Evolutionary conservation across 2,329 filamentous ascomycete species (phyloP).

Genomic region (Phyllosticta citriasiana): DNA sequence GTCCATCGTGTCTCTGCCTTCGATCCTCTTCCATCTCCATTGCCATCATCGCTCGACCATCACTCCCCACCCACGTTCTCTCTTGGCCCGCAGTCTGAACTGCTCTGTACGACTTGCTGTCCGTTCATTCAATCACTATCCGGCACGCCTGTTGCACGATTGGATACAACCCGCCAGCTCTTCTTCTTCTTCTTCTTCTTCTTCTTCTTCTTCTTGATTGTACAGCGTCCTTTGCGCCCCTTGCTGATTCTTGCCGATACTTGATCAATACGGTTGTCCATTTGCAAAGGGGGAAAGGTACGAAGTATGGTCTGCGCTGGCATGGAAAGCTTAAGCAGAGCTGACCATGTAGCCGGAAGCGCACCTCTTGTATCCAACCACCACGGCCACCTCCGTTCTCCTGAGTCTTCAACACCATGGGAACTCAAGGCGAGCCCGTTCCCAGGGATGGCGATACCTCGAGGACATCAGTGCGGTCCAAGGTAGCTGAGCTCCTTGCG

Average conservation of each 20-base stretch:
- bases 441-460: not conserved
- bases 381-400: not conserved
- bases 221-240: not conserved
- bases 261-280: conserved; percentile 4
- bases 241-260: conserved; percentile 3
- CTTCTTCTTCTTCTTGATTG: conserved; percentile 6
- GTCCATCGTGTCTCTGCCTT: not conserved
- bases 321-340: not conserved
- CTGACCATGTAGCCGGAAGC: not conserved
- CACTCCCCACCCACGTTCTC: not conserved
- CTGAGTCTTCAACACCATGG: not conserved
- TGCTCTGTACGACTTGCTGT: conserved; percentile 6
- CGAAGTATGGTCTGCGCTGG: not conserved
- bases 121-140: conserved; percentile 9
- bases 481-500: conserved; percentile 32
- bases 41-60: not conserved
- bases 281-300: not conserved
- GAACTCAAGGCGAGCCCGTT: not conserved
- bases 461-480: conserved; percentile 26
- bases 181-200: conserved; percentile 4
- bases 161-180: conserved; percentile 8
- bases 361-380: not conserved
- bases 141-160: conserved; percentile 10
- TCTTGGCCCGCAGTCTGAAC: not conserved
- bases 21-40: not conserved